phyloP scores from a whole-genome alignment of 768 basidiomycete species.

The Boletus subparvulus region DNA sequence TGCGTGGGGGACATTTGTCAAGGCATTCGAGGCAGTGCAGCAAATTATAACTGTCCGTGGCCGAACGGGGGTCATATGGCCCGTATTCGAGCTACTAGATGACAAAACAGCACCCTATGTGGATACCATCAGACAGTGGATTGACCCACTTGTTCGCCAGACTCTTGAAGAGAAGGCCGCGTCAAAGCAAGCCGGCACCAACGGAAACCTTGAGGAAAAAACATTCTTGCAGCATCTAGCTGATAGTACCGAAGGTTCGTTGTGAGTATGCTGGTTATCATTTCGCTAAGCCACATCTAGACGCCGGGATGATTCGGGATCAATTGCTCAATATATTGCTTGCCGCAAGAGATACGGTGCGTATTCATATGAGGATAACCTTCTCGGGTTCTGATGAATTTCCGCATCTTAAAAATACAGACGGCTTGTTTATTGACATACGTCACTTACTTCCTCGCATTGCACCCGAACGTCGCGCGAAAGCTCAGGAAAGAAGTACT shows the following conservation, averaged over 20 bases:
- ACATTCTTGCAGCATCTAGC: constrained; percentile 69
- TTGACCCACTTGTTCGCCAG: constrained; percentile 61
- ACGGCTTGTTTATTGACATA: constrained; percentile 71
- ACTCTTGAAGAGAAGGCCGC: constrained; percentile 48
- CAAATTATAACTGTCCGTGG: constrained; percentile 35
- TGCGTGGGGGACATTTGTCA: constrained; percentile 56
- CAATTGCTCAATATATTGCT: constrained; percentile 76
- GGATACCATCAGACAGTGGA: constrained; percentile 39
- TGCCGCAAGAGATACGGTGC: constrained; percentile 75
- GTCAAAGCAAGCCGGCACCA: constrained; percentile 38
- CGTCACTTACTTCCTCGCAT: constrained; percentile 66
- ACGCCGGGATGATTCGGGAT: constrained; percentile 66
- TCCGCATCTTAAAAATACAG: constrained; percentile 32
- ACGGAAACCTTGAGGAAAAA: constrained; percentile 46
- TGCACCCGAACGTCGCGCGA: constrained; percentile 55
- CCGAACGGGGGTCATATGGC: constrained; percentile 42
- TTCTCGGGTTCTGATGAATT: neutral
- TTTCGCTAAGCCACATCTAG: constrained; percentile 37
- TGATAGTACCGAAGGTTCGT: constrained; percentile 60
- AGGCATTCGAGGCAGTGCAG: constrained; percentile 43
- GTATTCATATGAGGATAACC: constrained; percentile 19
- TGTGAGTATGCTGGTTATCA: neutral
- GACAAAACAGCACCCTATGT: constrained; percentile 39
- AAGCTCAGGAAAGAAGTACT: constrained; percentile 63
- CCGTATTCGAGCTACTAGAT: constrained; percentile 40